Conservation (phyloP, 345 rosid species). For the Triadica sebifera region DNA sequence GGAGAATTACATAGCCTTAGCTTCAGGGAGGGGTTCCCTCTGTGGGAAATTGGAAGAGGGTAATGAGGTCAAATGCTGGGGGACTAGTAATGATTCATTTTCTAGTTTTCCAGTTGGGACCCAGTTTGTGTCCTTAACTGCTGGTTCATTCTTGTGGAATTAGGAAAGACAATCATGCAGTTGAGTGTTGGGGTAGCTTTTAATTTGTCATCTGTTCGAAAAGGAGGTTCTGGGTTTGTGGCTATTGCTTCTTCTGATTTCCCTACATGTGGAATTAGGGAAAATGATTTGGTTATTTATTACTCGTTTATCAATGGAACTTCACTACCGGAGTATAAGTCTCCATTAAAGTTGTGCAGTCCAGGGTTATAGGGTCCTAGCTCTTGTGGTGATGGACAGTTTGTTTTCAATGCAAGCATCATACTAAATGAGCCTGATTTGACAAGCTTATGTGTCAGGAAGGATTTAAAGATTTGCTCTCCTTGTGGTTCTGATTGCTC, state of each 20-base stretch:
- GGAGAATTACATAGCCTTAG: slow-evolving; percentile 41
- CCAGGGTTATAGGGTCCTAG: slow-evolving; percentile 70
- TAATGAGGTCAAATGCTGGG: slow-evolving; percentile 65
- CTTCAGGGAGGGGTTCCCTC: slow-evolving; percentile 51
- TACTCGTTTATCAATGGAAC: slow-evolving; percentile 67
- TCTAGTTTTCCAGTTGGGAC: slow-evolving; percentile 30
- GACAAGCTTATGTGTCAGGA: slow-evolving; percentile 63
- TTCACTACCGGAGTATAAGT: slow-evolving; percentile 47
- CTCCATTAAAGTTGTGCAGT: slow-evolving; percentile 84
- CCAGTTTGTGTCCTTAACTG: slow-evolving; percentile 54
- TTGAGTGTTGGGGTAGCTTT: slow-evolving; percentile 84
- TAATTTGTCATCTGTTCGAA: slow-evolving; percentile 61
- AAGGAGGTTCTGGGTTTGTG: slow-evolving; percentile 60
- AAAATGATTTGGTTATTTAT: slow-evolving; percentile 78
- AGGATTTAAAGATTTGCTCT: slow-evolving; percentile 64
- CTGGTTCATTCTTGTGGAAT: slow-evolving; percentile 92
- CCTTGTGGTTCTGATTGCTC: slow-evolving; percentile 81
- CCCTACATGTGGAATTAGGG: slow-evolving; percentile 73
- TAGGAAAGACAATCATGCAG: slow-evolving; percentile 72
- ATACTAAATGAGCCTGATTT: slow-evolving; percentile 69
- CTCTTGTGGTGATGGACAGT: slow-evolving; percentile 53
- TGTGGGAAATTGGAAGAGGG: slow-evolving; percentile 62
- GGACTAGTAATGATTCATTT: slow-evolving; percentile 39
- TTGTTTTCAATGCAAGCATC: slow-evolving; percentile 84
- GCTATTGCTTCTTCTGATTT: slow-evolving; percentile 88